Evolutionary conservation across 78 protist genomes (phyloP).

Genomic region (Monocercomonoides exilis): DNA sequence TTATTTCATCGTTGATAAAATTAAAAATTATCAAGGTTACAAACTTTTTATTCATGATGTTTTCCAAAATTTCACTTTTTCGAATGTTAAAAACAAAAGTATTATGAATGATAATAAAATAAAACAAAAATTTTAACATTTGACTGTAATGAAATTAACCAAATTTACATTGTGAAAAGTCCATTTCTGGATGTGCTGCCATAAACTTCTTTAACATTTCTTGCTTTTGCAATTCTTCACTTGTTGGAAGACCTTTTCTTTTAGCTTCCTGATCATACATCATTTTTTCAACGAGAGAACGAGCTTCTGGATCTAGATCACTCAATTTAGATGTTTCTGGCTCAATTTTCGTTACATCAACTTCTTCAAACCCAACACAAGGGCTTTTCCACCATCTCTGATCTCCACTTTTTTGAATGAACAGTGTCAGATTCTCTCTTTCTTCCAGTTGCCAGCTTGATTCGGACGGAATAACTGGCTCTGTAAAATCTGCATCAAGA

Average conservation of each 20-base stretch:
- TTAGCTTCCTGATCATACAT: slow-evolving; percentile 60
- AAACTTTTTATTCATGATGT: no score
- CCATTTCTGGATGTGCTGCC: slow-evolving; percentile 58
- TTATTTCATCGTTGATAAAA: no score
- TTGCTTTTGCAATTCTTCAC: slow-evolving; percentile 46
- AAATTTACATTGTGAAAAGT: slow-evolving; percentile 49
- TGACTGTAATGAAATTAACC: no score
- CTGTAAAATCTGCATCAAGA: slow-evolving; percentile 37
- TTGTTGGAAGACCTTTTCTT: slow-evolving; percentile 46
- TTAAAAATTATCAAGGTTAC: no score
- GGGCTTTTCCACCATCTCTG: slow-evolving; percentile 67
- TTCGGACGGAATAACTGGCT: slow-evolving; percentile 27
- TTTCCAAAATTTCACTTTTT: no score
- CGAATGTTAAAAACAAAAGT: no score
- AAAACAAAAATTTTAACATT: no score
- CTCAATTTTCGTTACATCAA: slow-evolving; percentile 43
- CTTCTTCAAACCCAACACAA: slow-evolving; percentile 32
- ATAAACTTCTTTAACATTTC: slow-evolving; percentile 56
- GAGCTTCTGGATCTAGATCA: slow-evolving; percentile 56
- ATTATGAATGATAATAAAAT: no score
- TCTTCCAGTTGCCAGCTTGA: slow-evolving; percentile 49
- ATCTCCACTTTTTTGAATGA: slow-evolving; percentile 19
- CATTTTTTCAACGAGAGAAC: slow-evolving; percentile 65
- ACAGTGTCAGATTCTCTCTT: slow-evolving; percentile 13
- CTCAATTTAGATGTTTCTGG: slow-evolving; percentile 54